These are phyloP conservation scores for Lyophyllum atratum DNA, from an alignment of 768 basidiomycete genomes.

Conservation along the genomic window DNA sequence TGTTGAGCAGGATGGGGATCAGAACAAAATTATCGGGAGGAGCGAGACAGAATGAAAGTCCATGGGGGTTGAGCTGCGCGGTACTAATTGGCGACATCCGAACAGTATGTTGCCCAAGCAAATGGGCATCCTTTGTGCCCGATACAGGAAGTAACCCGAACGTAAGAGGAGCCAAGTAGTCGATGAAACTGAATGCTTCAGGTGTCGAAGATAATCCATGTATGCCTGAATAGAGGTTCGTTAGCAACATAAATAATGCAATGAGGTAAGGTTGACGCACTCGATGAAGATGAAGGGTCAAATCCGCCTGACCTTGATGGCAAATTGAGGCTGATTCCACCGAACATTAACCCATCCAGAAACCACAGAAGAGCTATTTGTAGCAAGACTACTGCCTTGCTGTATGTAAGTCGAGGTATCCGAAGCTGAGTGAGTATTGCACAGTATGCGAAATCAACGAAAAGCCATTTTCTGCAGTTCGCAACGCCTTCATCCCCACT, in stretches of 20 bases:
- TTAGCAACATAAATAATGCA: not conserved
- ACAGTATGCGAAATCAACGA: conserved; percentile 66
- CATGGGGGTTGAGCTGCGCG: conserved; percentile 82
- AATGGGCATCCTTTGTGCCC: conserved; percentile 52
- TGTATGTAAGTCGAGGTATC: conserved; percentile 75
- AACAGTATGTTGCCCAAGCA: conserved; percentile 88
- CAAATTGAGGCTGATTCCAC: conserved; percentile 63
- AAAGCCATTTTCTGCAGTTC: conserved; percentile 70
- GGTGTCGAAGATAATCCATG: conserved; percentile 43
- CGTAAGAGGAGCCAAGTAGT: conserved; percentile 48
- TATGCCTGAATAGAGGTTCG: conserved; percentile 22
- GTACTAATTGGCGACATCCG: conserved; percentile 94
- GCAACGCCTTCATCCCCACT: conserved; percentile 42
- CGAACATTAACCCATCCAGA: conserved; percentile 70
- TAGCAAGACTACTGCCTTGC: conserved; percentile 59
- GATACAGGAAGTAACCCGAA: conserved; percentile 51
- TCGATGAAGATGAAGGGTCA: conserved; percentile 21
- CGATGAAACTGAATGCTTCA: conserved; percentile 47
- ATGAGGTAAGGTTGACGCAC: conserved; percentile 24
- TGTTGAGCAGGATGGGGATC: conserved; percentile 87
- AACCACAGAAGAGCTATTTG: conserved; percentile 65
- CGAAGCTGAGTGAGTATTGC: conserved; percentile 59
- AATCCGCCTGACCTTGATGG: conserved; percentile 4
- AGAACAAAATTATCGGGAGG: conserved; percentile 54
- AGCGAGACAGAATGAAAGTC: conserved; percentile 73